A percentile compares a stretch with the other conserved stretches of the same genome.
Evolutionary conservation across 306 rosid genomes (phyloP).

Genomic region (Lathyrus tuberosus): DNA sequence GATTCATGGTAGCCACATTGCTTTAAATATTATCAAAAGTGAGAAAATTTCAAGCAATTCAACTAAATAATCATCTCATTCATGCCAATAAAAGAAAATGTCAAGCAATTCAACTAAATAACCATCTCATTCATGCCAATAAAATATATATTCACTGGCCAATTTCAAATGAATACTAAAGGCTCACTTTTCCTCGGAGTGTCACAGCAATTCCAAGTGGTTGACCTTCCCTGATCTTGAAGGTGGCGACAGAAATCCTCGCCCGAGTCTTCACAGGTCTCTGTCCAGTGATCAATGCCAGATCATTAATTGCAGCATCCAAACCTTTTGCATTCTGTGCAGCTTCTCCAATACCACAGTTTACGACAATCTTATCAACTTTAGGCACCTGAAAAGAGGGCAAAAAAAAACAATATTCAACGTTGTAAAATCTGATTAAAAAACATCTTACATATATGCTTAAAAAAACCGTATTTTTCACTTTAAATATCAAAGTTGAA

Average conservation of each 20-base stretch:
- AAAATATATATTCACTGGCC: conserved; percentile 8
- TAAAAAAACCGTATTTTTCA: conserved; percentile 1
- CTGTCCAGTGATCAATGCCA: conserved; percentile 87
- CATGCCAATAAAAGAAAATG: conserved; percentile 27
- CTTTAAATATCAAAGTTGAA: conserved; percentile 1
- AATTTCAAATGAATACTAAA: conserved; percentile 17
- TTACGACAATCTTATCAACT: conserved; percentile 87
- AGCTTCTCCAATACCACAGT: conserved; percentile 97
- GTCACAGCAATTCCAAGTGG: conserved; percentile 98
- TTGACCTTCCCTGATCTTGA: conserved; percentile 98
- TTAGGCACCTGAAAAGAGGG: conserved; percentile 73
- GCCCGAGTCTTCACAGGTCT: conserved; percentile 93
- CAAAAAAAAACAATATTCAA: conserved; percentile 29
- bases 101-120: conserved; percentile 23
- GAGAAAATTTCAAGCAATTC: conserved; percentile 28
- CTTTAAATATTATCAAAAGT: conserved; percentile 10
- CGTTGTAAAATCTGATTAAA: conserved; percentile 38
- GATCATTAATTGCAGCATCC: conserved; percentile 87
- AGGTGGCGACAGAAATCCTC: conserved; percentile 77
- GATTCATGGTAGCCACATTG: conserved; percentile 4
- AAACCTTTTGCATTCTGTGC: conserved; percentile 95
- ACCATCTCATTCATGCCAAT: conserved; percentile 9
- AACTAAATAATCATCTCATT: neutral
- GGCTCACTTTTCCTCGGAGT: conserved; percentile 84
- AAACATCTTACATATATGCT: neutral